Percentiles rank a stretch among this genome's conserved stretches.
Evolutionary conservation across 345 rosid genomes (phyloP).

Genomic region (Populus nigra): DNA sequence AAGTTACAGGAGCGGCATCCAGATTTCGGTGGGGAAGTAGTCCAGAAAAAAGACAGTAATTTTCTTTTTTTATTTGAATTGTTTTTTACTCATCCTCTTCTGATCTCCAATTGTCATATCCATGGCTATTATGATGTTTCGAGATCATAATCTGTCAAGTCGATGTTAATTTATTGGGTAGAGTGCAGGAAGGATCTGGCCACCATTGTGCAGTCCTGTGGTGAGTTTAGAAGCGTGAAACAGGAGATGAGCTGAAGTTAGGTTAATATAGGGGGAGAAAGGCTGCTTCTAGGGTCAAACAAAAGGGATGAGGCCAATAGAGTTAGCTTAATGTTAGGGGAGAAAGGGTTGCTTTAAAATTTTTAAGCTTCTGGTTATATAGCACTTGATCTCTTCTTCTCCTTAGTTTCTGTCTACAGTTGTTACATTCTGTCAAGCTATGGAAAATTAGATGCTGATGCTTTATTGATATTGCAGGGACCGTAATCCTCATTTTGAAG

Average conservation of each 20-base stretch:
- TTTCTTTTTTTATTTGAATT: background rate
- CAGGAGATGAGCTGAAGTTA: background rate
- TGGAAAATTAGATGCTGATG: background rate
- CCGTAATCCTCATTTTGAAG: slow-evolving; percentile 1
- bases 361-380: background rate
- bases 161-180: background rate
- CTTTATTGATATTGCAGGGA: slow-evolving; percentile 27
- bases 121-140: background rate
- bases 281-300: background rate
- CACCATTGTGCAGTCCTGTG: background rate
- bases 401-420: background rate
- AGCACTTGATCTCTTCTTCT: background rate
- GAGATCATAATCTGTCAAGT: background rate
- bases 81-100: background rate
- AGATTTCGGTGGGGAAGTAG: background rate
- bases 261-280: background rate
- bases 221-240: background rate
- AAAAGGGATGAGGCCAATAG: background rate
- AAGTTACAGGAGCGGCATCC: background rate
- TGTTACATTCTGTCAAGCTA: background rate
- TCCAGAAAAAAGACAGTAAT: background rate
- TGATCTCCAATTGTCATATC: background rate
- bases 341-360: background rate
- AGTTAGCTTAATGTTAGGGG: background rate
- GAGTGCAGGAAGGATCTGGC: slow-evolving; percentile 2